Conservation (phyloP, 2,329 filamentous ascomycete genomes). For the Xylaria sp. region DNA sequence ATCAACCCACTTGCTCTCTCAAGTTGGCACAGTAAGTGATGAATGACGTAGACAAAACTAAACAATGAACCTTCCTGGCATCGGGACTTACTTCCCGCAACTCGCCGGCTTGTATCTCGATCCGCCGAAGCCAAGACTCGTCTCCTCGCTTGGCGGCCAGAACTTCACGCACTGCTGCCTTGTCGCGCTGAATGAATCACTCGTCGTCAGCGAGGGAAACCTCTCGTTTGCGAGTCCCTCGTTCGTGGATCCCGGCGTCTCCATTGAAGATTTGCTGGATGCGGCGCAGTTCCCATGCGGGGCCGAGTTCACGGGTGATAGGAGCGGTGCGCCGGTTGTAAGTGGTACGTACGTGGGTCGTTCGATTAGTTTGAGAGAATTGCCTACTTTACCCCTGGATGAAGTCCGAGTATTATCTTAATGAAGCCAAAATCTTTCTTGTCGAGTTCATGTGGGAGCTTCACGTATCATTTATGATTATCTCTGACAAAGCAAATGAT, state of each 20-base stretch:
- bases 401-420: neutral
- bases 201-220: slow-evolving; percentile 40
- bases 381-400: neutral
- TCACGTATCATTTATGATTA: too few relatives aligned
- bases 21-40: neutral
- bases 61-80: slow-evolving; percentile 24
- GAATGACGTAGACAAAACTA: neutral
- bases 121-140: slow-evolving; percentile 33
- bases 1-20: too few relatives aligned
- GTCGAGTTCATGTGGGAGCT: too few relatives aligned
- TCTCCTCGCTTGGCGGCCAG: slow-evolving; percentile 42
- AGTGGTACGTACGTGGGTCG: slow-evolving; percentile 31
- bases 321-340: slow-evolving; percentile 41
- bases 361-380: neutral
- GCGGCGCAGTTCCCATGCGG: slow-evolving; percentile 46
- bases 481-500: slow-evolving; percentile 10
- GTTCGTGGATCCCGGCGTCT: slow-evolving; percentile 42
- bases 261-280: slow-evolving; percentile 35
- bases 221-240: slow-evolving; percentile 41
- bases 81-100: slow-evolving; percentile 43
- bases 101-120: slow-evolving; percentile 39
- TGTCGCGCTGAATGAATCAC: slow-evolving; percentile 45
- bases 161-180: slow-evolving; percentile 49
- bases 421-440: too few relatives aligned
- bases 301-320: slow-evolving; percentile 41